Conservation (phyloP, 2,329 filamentous ascomycete species). For the Botrytis pseudocinerea region DNA sequence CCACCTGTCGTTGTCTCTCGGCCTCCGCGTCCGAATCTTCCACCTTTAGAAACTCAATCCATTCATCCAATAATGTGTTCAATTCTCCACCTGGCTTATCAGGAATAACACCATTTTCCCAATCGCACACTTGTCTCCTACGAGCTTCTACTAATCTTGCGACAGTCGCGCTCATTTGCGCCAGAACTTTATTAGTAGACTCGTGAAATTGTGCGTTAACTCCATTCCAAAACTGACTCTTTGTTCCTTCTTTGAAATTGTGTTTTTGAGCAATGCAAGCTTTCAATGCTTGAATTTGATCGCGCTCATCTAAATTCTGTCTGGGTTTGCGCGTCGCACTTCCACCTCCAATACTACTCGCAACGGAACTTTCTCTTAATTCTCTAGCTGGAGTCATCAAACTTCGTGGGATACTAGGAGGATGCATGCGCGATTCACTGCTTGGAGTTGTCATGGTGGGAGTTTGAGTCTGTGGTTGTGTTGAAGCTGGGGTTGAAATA, state of each 20-base stretch:
- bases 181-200: slow-evolving; percentile 39
- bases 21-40: slow-evolving; percentile 40
- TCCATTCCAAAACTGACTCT: slow-evolving; percentile 40
- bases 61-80: slow-evolving; percentile 39
- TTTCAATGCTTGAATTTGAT: slow-evolving; percentile 40
- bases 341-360: slow-evolving; percentile 36
- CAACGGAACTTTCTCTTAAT: slow-evolving; percentile 38
- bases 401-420: slow-evolving; percentile 37
- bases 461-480: slow-evolving; percentile 29
- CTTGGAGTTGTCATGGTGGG: slow-evolving; percentile 33
- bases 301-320: slow-evolving; percentile 40
- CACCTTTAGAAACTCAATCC: slow-evolving; percentile 41
- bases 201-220: slow-evolving; percentile 39
- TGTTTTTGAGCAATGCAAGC: slow-evolving; percentile 38
- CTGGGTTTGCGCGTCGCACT: slow-evolving; percentile 39
- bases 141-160: slow-evolving; percentile 39
- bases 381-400: slow-evolving; percentile 39
- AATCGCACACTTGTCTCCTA: slow-evolving; percentile 39
- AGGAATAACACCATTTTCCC: slow-evolving; percentile 39
- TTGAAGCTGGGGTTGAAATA: slow-evolving; percentile 24
- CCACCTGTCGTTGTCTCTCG: slow-evolving; percentile 41
- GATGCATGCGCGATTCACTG: slow-evolving; percentile 39
- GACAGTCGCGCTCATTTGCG: slow-evolving; percentile 42
- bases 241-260: slow-evolving; percentile 40
- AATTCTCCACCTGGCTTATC: slow-evolving; percentile 39